These are phyloP conservation scores for Marvania coccoides DNA, from an alignment of 139 green algal species.

Conservation along the genomic window DNA sequence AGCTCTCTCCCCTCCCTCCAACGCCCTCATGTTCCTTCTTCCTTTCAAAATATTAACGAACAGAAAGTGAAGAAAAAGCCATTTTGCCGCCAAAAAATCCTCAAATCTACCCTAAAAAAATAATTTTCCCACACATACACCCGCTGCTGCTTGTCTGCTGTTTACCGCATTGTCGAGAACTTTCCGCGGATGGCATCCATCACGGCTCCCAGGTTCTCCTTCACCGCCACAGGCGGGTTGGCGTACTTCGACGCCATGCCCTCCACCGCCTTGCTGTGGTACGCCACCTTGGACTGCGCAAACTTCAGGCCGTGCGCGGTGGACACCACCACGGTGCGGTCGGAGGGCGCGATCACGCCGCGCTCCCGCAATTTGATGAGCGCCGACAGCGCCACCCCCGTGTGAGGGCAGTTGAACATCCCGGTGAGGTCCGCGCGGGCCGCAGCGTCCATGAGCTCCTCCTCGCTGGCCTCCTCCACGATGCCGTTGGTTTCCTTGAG, in stretches of 20 bases:
- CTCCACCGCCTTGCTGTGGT: conserved; percentile 82
- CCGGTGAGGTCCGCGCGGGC: conserved; percentile 90
- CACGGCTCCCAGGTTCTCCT: conserved; percentile 85
- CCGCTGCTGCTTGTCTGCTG: not conserved
- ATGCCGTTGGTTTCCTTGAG: conserved; percentile 85
- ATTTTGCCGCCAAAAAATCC: too few species aligned
- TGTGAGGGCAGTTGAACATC: conserved; percentile 64
- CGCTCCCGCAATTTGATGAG: conserved; percentile 89
- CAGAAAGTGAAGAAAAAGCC: too few species aligned
- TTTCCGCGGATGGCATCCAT: conserved; percentile 84
- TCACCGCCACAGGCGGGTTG: conserved; percentile 90
- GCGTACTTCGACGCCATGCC: conserved; percentile 66
- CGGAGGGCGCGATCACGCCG: conserved; percentile 75
- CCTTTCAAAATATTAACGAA: too few species aligned
- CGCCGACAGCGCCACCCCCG: conserved; percentile 87
- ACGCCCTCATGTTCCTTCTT: too few species aligned
- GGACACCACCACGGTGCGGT: conserved; percentile 91
- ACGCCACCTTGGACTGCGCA: conserved; percentile 90
- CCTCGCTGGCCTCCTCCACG: conserved; percentile 97
- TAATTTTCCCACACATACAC: too few species aligned
- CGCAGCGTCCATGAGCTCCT: conserved; percentile 98
- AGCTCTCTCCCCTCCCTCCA: too few species aligned
- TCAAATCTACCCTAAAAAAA: too few species aligned
- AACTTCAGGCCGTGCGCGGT: conserved; percentile 99
- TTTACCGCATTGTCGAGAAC: conserved; percentile 22